Conservation (phyloP, 305 asterid species). For the Petunia hybrid region DNA sequence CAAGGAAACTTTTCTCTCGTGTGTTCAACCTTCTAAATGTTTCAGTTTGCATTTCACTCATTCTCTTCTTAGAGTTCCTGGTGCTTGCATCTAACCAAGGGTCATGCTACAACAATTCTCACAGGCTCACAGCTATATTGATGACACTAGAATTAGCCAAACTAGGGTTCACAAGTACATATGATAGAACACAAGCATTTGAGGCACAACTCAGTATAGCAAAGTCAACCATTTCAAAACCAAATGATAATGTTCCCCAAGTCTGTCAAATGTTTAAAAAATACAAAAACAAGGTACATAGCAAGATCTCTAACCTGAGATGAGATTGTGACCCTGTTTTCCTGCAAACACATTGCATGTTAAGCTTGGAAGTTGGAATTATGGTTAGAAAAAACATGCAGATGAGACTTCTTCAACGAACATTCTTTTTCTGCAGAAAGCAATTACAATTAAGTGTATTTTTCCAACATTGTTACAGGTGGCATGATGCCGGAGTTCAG, state of each 20-base stretch:
- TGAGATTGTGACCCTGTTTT: constrained; percentile 19
- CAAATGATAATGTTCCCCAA: constrained; percentile 3
- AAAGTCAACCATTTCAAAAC: not conserved
- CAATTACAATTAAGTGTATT: constrained; percentile 13
- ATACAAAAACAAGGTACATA: not conserved
- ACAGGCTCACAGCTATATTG: not conserved
- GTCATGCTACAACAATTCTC: not conserved
- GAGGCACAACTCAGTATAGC: not conserved
- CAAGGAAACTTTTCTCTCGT: not conserved
- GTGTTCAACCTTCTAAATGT: not conserved
- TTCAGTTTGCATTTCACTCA: not conserved
- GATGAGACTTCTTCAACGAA: not conserved
- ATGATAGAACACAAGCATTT: not conserved
- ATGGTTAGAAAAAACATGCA: not conserved
- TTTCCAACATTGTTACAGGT: not conserved
- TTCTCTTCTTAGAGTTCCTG: not conserved
- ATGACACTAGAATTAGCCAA: constrained; percentile 16
- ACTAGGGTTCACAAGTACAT: constrained; percentile 1
- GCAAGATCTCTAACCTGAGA: constrained; percentile 29
- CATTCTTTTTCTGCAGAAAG: not conserved
- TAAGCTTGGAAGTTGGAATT: not conserved
- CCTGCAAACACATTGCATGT: constrained; percentile 29
- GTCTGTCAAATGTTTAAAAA: not conserved
- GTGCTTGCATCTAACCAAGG: not conserved
- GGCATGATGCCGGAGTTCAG: not conserved